phyloP scores from a whole-genome alignment of 805 yeast species.

The Hanseniaspora jakobsenii region DNA sequence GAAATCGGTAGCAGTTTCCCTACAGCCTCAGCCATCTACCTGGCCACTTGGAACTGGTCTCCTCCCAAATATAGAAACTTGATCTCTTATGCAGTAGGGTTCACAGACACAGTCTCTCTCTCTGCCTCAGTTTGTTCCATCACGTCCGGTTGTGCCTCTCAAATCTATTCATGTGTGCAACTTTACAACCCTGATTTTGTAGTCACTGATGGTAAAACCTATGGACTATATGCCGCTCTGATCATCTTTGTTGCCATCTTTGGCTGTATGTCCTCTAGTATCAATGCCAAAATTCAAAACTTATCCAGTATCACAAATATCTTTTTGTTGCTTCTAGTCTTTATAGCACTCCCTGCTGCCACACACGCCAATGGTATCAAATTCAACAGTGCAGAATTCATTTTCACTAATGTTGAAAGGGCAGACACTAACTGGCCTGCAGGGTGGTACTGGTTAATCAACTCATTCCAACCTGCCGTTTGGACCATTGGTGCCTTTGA shows the following conservation, averaged over 20 bases:
- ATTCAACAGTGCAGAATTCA: slow-evolving; percentile 41
- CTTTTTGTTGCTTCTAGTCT: slow-evolving; percentile 37
- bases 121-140: slow-evolving; percentile 53
- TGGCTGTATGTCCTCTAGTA: slow-evolving; percentile 42
- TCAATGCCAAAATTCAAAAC: slow-evolving; percentile 45
- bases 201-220: slow-evolving; percentile 40
- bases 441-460: slow-evolving; percentile 45
- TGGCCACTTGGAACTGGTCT: slow-evolving; percentile 51
- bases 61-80: slow-evolving; percentile 39
- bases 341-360: slow-evolving; percentile 52
- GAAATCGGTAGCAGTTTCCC: slow-evolving; percentile 55
- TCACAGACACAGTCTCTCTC: slow-evolving; percentile 53
- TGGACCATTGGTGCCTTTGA: slow-evolving; percentile 74
- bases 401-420: slow-evolving; percentile 43
- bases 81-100: slow-evolving; percentile 48
- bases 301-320: slow-evolving; percentile 42
- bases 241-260: slow-evolving; percentile 36
- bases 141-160: slow-evolving; percentile 50
- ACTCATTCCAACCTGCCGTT: slow-evolving; percentile 49
- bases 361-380: slow-evolving; percentile 17
- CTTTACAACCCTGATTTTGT: slow-evolving; percentile 32
- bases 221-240: slow-evolving; percentile 53
- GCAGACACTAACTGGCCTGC: slow-evolving; percentile 42
- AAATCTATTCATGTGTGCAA: slow-evolving; percentile 42
- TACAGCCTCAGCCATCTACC: slow-evolving; percentile 59